Evolutionary conservation across 164 flowering plant genomes (phyloP), one percentile per base, ranked within the genome.

Genomic region (Brasenia schreberi): DNA sequence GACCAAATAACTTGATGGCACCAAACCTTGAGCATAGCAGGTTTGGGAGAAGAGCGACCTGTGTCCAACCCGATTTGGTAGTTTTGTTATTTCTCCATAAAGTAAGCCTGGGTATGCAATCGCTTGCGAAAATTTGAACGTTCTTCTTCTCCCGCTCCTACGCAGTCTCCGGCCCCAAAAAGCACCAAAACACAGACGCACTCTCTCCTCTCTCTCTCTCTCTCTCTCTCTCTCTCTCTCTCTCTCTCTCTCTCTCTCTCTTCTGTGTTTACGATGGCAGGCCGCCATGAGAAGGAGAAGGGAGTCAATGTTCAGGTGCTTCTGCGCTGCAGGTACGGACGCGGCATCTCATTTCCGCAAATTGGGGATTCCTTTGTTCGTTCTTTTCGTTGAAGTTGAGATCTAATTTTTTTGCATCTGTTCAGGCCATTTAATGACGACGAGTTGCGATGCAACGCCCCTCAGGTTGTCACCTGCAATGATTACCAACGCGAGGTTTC

Each of bases 231-330:
- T 45, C 53, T 45, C 11, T 45, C 53, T 45, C 53, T 45, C 10
- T 45, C 53, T 49, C 53, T 49, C 56, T 49, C 56, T 49, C 56
- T 49, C 56, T 49, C 12, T 49, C 33, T 18, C 18, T 18, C 5
- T 4, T 4, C 19, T 19, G 17, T n/a, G 9, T 18, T 6, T 61
- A 14, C 19, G 66, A 88, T 84, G 94, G 79, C 87, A 1, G 72
- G 72, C 69, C 90, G 96, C 42, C 91, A 83, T 61, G 97, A 88
- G 66, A 86, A 81, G 62, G 96, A 89, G 75, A 93, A 93, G 69
- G 97, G 98, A 19, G 98, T 93, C 4, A 93, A 93, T 63, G 98
- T 93, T 42, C 98, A 93, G 71, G 98, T 93, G 23, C 90, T 93
- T 23, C 97, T 93, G 60, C 92, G 98, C 23, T 93, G 98, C 96